phyloP scores from a whole-genome alignment of 2,329 filamentous ascomycete genomes.

The Xylariaceae sp. region DNA sequence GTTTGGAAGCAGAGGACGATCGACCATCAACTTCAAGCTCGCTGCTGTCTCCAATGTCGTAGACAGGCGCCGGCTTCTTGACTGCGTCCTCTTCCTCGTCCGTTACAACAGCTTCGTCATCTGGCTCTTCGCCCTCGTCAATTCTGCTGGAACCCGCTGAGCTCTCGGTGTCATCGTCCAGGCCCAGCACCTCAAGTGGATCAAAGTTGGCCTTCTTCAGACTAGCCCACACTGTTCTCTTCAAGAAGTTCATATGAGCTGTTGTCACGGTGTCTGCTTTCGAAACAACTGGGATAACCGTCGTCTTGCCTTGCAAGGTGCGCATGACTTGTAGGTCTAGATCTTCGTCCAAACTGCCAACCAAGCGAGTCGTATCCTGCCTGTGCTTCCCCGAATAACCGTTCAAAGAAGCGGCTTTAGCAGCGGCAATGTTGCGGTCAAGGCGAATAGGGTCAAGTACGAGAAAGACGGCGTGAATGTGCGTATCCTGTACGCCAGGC shows the following conservation, averaged over 20 bases:
- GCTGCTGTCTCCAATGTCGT: constrained; percentile 22
- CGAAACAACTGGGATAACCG: constrained; percentile 89
- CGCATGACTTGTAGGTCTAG: constrained; percentile 88
- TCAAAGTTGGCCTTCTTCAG: constrained; percentile 83
- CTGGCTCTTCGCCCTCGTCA: constrained; percentile 51
- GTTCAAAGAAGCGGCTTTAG: constrained; percentile 51
- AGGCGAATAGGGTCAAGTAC: constrained; percentile 84
- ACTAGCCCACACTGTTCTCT: constrained; percentile 84
- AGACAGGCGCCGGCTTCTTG: constrained; percentile 23
- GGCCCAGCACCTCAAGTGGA: constrained; percentile 77
- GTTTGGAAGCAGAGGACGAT: constrained; percentile 39
- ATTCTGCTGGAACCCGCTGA: constrained; percentile 48
- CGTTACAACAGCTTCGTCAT: constrained; percentile 22
- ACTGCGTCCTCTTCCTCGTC: constrained; percentile 28
- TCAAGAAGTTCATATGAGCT: constrained; percentile 87
- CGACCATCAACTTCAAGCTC: constrained; percentile 35
- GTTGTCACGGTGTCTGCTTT: constrained; percentile 97
- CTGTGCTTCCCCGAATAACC: constrained; percentile 46
- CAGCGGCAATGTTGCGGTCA: constrained; percentile 72
- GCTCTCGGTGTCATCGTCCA: constrained; percentile 67
- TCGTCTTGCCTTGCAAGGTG: constrained; percentile 86
- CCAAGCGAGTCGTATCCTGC: constrained; percentile 44
- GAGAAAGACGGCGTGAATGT: constrained; percentile 94
- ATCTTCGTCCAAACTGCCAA: constrained; percentile 77
- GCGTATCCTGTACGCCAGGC: constrained; percentile 88